phyloP scores from a whole-genome alignment of 805 yeast genomes.

The Yamadazyma paraphyllophila region DNA sequence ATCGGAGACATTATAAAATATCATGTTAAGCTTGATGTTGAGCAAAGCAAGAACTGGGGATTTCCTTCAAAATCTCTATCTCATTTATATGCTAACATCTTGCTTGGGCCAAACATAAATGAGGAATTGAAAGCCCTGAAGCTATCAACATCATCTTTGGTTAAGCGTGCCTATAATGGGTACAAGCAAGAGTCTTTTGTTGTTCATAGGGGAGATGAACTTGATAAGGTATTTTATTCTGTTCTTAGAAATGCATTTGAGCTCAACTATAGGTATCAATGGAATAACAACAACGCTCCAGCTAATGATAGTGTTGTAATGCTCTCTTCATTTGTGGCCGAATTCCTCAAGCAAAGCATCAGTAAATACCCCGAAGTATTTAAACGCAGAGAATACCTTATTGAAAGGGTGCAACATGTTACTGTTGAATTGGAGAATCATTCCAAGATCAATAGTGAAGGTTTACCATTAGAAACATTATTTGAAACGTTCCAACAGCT shows the following conservation, averaged over 20 bases:
- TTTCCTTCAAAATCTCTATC: slow-evolving; percentile 13
- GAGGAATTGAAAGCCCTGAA: slow-evolving; percentile 11
- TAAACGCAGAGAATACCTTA: slow-evolving; percentile 9
- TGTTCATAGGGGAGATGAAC: slow-evolving; percentile 14
- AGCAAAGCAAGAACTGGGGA: slow-evolving; percentile 12
- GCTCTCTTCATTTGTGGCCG: slow-evolving; percentile 12
- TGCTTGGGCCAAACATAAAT: slow-evolving; percentile 21
- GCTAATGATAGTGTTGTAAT: background rate
- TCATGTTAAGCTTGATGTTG: slow-evolving; percentile 16
- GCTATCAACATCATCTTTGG: slow-evolving; percentile 15
- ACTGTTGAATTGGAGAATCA: slow-evolving; percentile 10
- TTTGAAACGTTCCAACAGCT: slow-evolving; percentile 11
- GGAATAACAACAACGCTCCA: background rate
- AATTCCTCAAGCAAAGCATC: slow-evolving; percentile 9
- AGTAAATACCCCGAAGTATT: slow-evolving; percentile 6
- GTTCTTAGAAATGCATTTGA: slow-evolving; percentile 17
- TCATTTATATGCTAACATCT: slow-evolving; percentile 15
- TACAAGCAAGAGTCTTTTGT: background rate
- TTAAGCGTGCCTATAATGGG: background rate
- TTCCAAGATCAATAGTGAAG: slow-evolving; percentile 1
- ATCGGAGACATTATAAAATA: slow-evolving; percentile 16
- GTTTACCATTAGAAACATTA: slow-evolving; percentile 9
- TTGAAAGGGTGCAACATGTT: slow-evolving; percentile 12
- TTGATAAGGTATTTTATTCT: slow-evolving; percentile 17
- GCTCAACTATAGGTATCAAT: background rate